Base-by-base conservation (phyloP, 2,329 filamentous ascomycete genomes). In the Pseudogymnoascus sp. region DNA sequence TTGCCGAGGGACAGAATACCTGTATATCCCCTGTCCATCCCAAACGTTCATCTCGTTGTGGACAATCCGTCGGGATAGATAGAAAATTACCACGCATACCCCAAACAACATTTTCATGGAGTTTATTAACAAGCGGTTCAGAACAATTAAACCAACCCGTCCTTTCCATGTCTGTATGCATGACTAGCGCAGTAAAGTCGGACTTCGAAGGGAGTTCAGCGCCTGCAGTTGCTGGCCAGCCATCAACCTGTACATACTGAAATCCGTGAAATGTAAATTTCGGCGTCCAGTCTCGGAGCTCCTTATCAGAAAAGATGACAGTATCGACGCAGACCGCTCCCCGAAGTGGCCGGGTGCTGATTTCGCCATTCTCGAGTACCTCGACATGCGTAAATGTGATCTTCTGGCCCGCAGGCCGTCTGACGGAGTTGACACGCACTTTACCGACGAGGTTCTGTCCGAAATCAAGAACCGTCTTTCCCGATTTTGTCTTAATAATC, bases 371-470 rank as follows among this genome's bases (percentile, higher is more conserved):
- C 43, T 78, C 75, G 5, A 80, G 66, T 0, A 79, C 76, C 66
- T 80, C 77, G 0, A 75, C 73, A 62, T 79, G 76, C 0, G 65
- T 67, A 15, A 85, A 71, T 3, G 71, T 74, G 18, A 84, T 75
- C 7, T 69, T 73, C 2, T 75, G 71, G 1, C 75, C 77, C 2
- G 68, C 66, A 0, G 72, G 70, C 0, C 73, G 76, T 38, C 65
- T 65, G 1, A 78, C 77, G 64, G 2, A 67, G 0, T 70, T 67
- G 9, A 83, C 65, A 0, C 71, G 70, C 1, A 83, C 61, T 64
- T 75, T 75, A 1, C 82, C 82, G 0, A 83, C 81, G 0, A 84
- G 70, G 64, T 85, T 84, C 66, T 85, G 81, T 1, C 81, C 81
- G 67, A 84, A 84, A 64, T 85, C 81, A 33, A 83, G 61, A 2